Evolutionary conservation across 2,329 filamentous ascomycete species (phyloP), one percentile per base, ranked within the genome.

Genomic region (Paraconiothyrium brasiliense): DNA sequence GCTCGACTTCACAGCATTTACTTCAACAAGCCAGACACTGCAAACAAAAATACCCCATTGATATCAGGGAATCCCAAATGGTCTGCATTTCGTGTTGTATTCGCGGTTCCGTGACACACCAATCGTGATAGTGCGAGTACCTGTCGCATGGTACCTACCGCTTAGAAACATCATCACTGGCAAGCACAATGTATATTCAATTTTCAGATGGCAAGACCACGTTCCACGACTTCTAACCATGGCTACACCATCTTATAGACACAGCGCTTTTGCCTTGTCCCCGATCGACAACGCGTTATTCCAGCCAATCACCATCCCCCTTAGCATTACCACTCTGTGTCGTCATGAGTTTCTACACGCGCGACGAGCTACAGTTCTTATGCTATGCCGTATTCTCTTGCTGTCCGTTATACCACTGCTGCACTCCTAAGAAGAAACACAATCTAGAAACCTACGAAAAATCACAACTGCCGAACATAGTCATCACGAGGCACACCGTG

Each of bases 381-480:
- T 63, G 72, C 62, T 71, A 68, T 58, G 67, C 71, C 37, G 46
- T 74, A 43, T 72, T 67, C 55, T 73, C 69, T 30, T 74, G 69
- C 47, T 58, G 75, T 9, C 71, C 70, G 3, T 50, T 75, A 14
- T 71, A 74, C 57, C 65, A 67, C 44, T 68, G 61, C 32, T 70
- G 58, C 32, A 62, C 44, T 4, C 54, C 60, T 14, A 9, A 13
- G 14, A 44, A 24, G 20, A 59, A 57, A 9, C 32, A 37, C 6
- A 16, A 41, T 3, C 24, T 49, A 14, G 46, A 10, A 22, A 32
- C 37, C 47, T 24, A 13, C 8, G 37, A 20, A n/a, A 22, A 54
- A 54, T 22, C 20, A n/a, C 3, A 20, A 39, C 57, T 24, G 35
- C 32, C n/a, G 8, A 58, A 39, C 22, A 32, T 51, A 27, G 27